Evolutionary conservation across 2,329 filamentous ascomycete species (phyloP).

Genomic region (Bisporella sp.): DNA sequence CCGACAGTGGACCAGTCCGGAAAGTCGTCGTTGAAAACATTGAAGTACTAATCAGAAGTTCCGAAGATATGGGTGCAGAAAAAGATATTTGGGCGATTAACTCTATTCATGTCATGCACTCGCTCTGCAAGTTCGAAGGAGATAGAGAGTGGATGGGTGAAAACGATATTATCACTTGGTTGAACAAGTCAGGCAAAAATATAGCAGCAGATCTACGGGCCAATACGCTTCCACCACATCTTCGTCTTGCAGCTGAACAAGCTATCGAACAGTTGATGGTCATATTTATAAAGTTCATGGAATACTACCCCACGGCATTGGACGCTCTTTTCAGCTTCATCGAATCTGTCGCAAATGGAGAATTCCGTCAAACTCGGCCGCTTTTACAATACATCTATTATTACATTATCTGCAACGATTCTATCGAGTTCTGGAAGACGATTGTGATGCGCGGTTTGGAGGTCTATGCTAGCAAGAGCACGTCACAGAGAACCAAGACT

Average conservation of each 20-base stretch:
- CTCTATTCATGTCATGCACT: constrained; percentile 76
- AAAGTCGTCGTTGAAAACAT: constrained; percentile 68
- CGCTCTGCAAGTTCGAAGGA: constrained; percentile 59
- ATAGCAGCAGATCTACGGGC: constrained; percentile 67
- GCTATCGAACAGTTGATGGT: constrained; percentile 81
- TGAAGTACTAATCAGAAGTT: constrained; percentile 61
- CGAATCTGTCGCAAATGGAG: constrained; percentile 74
- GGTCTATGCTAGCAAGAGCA: constrained; percentile 70
- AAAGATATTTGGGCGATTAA: constrained; percentile 69
- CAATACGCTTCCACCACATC: constrained; percentile 60
- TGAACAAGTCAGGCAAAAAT: constrained; percentile 65
- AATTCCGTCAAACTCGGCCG: constrained; percentile 69
- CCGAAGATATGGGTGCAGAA: constrained; percentile 57
- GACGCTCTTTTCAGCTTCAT: constrained; percentile 82
- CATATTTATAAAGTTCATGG: constrained; percentile 75
- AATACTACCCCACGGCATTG: constrained; percentile 65
- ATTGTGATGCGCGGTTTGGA: constrained; percentile 83
- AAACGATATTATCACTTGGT: constrained; percentile 51
- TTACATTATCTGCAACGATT: constrained; percentile 75
- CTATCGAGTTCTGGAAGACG: constrained; percentile 77
- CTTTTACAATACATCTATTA: constrained; percentile 80
- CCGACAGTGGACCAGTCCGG: constrained; percentile 67
- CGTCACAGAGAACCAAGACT: constrained; percentile 83
- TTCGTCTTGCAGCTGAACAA: constrained; percentile 83
- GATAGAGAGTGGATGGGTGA: constrained; percentile 65